Evolutionary conservation across 2,329 filamentous ascomycete genomes (phyloP), one percentile per base, ranked within the genome.

Genomic region (Macrophomina phaseolina): DNA sequence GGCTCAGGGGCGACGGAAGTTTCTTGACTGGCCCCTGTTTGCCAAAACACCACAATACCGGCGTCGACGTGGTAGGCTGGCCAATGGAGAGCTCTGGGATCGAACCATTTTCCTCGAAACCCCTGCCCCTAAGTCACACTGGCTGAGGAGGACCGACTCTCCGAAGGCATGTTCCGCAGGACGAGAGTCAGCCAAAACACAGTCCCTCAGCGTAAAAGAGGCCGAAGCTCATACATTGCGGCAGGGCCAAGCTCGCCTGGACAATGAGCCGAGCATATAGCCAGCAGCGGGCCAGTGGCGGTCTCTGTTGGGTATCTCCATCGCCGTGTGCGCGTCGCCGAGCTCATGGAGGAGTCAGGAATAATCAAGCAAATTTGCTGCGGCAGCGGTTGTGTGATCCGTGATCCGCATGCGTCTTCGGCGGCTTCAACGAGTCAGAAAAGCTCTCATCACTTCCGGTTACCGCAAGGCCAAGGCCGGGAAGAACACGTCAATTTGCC

Each of bases 71-170:
- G 51, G 30, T 53, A 16, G 14, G 34, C 51, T 55, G 52, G 34
- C 52, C 52, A 55, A 38, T 34, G n/a, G 34, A 40, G 52, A 23
- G 32, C 32, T 55, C 16, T 12, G 14, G 16, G 3, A 38, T 55
- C 52, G 52, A 38, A 38, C 52, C 52, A 55, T 40, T 38, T 23
- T 9, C 32, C 32, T 40, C 16, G 32, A 8, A 18, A 55, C 34
- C 52, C 52, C 52, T 40, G 52, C 34, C 32, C 16, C 52, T n/a
- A 34, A 18, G n/a, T n/a, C 32, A 38, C 52, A 38, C 32, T 38
- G n/a, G 52, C 18, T 16, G 52, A 55, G 52, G 51, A 53, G 51
- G 51, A 53, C 51, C 51, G 51, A 53, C 28, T 53, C 30, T 12
- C 51, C 28, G 14, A 53, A 53, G 51, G 51, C 30, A 34, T 36